Base-by-base conservation (phyloP, 345 rosid species). In the Crucihimalaya himalaica region DNA sequence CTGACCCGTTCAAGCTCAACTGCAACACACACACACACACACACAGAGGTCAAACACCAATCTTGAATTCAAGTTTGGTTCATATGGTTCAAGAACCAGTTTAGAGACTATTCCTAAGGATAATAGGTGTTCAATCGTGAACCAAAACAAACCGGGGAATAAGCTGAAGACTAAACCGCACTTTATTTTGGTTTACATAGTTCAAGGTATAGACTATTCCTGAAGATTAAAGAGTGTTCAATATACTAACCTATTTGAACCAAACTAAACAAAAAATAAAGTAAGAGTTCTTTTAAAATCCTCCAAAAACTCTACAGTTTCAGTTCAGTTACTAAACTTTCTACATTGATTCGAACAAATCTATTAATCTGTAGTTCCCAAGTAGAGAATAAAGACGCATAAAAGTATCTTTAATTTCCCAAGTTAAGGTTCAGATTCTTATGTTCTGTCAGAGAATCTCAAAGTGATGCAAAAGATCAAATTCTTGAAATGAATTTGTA, bases 1-100 rank as follows among this genome's bases (percentile, higher is more conserved):
- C 84, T 9, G 93, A 78, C 31, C 96, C 93, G 71, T 89, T 93
- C 76, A 89, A 82, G 73, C 88, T 87, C 88, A 89, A 70, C 98
- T 91, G 85, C 80, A 77, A 21, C 46, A 29, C 40, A 16, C 18
- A 64, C 15, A 25, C 54, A 20, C 16, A 67, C 7, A 25, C 43
- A 20, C 16, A 67, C 7, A 25, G 39, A 29, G 18, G 3, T 50
- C 53, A 48, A 50, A 28, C 58, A 39, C 25, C 14, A 74, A 16
- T 19, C 50, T 40, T 53, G 23, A 43, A 56, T 27, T 57, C 50
- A 48, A 28, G 3, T 48, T 42, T 42, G 54, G 62, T 31, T 73
- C 57, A 16, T 0, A 32, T 1, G 4, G 13, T 40, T 56, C 60
- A 74, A 27, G 52, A 74, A 2, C 72, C 35, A 60, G 78, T 37